Conservation (phyloP, 164 flowering plant genomes). For the Magnolia kwangsiensis region DNA sequence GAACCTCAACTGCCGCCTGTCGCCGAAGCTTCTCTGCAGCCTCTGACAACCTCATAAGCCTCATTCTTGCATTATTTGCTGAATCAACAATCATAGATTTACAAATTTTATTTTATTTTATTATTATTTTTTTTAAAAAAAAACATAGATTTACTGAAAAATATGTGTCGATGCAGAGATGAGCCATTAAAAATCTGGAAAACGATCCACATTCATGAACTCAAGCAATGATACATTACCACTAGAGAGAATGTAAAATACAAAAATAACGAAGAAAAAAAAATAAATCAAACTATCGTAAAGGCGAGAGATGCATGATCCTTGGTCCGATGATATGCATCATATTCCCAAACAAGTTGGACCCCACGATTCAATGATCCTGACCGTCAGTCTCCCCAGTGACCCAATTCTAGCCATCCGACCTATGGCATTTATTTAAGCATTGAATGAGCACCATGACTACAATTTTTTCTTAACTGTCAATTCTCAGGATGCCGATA, state of each 20-base stretch:
- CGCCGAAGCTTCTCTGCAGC: conserved; percentile 67
- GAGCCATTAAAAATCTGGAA: not conserved
- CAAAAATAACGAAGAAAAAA: not conserved
- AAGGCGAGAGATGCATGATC: no score
- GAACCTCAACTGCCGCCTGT: conserved; percentile 63
- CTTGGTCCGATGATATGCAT: no score
- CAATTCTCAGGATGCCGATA: no score
- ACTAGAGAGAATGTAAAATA: not conserved
- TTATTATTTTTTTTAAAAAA: not conserved
- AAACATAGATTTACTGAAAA: not conserved
- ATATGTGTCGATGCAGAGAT: not conserved
- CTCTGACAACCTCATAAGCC: conserved; percentile 71
- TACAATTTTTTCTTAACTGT: no score
- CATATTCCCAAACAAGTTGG: no score
- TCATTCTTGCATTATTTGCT: conserved; percentile 72
- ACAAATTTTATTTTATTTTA: no score
- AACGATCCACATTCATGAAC: not conserved
- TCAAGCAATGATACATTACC: not conserved
- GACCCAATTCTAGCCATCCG: no score
- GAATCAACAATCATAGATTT: conserved; percentile 14
- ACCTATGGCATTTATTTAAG: no score
- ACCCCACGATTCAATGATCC: no score
- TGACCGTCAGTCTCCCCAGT: no score
- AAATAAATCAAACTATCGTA: no score
- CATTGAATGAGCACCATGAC: no score